A percentile compares a stretch with the other conserved stretches of the same genome.
Conservation (phyloP, 208 protist species). For the Strigomonas oncopelti region DNA sequence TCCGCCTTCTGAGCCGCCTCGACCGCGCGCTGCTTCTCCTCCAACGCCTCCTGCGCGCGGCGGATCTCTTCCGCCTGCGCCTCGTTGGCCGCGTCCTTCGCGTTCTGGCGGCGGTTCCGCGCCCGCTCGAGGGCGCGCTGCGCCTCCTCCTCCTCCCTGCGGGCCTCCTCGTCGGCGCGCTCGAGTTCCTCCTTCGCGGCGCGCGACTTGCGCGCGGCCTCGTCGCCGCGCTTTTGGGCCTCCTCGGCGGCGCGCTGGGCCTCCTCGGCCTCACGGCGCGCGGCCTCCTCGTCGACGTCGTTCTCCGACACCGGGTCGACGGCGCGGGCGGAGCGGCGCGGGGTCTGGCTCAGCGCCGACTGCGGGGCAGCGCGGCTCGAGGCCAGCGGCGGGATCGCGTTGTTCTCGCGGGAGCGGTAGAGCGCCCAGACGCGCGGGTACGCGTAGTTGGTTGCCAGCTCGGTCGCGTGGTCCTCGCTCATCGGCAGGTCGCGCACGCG, state of each 20-base stretch:
- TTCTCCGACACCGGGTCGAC: background rate
- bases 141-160: slow-evolving; percentile 22
- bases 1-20: slow-evolving; percentile 20
- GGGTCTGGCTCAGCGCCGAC: background rate
- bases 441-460: slow-evolving; percentile 18
- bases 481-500: slow-evolving; percentile 14
- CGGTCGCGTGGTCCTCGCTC: slow-evolving; percentile 20
- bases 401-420: slow-evolving; percentile 31
- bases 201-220: slow-evolving; percentile 11
- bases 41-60: slow-evolving; percentile 17
- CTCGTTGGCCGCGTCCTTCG: slow-evolving; percentile 10
- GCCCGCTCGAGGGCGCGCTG: slow-evolving; percentile 18
- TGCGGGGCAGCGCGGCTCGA: slow-evolving; percentile 1
- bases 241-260: slow-evolving; percentile 21
- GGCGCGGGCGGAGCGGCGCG: slow-evolving; percentile 1
- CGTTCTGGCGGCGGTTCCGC: slow-evolving; percentile 16
- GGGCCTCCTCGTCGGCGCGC: slow-evolving; percentile 21
- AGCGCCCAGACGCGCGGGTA: slow-evolving; percentile 52
- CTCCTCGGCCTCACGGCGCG: slow-evolving; percentile 12
- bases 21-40: slow-evolving; percentile 20
- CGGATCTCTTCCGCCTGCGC: slow-evolving; percentile 21
- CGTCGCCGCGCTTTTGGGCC: slow-evolving; percentile 10
- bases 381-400: background rate
- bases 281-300: slow-evolving; percentile 11
- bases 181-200: slow-evolving; percentile 15